Conservation (phyloP, 2,329 filamentous ascomycete species). For the Magnaporthiopsis incrustans region DNA sequence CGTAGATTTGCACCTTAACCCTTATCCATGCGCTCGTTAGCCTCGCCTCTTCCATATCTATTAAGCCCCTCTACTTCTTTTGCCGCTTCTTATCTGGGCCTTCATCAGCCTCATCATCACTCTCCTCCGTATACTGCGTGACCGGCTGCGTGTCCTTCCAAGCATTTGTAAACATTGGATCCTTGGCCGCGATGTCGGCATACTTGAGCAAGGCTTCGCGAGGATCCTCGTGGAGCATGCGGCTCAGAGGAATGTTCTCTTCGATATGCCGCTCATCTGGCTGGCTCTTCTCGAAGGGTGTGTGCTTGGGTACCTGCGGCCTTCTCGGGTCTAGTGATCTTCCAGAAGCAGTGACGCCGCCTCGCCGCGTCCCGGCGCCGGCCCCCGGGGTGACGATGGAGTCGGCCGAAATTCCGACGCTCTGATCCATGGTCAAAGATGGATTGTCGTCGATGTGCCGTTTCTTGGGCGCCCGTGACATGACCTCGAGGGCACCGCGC, state of each 20-base stretch:
- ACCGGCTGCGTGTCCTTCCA: slow-evolving; percentile 90
- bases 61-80: slow-evolving; percentile 23
- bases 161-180: slow-evolving; percentile 89
- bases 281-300: slow-evolving; percentile 84
- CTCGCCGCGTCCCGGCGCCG: slow-evolving; percentile 44
- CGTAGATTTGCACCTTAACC: too few species aligned
- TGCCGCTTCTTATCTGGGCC: slow-evolving; percentile 59
- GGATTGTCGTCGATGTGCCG: slow-evolving; percentile 93
- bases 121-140: slow-evolving; percentile 82
- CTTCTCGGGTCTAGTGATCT: slow-evolving; percentile 69
- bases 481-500: slow-evolving; percentile 77
- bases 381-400: slow-evolving; percentile 65
- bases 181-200: slow-evolving; percentile 83
- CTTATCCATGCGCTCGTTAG: neutral
- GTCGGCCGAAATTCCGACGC: slow-evolving; percentile 74
- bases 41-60: neutral
- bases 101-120: slow-evolving; percentile 70
- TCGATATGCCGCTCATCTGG: slow-evolving; percentile 86
- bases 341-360: slow-evolving; percentile 70
- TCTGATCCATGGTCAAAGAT: slow-evolving; percentile 74
- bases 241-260: slow-evolving; percentile 79
- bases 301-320: slow-evolving; percentile 76
- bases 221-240: slow-evolving; percentile 94
- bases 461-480: slow-evolving; percentile 90
- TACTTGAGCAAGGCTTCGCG: slow-evolving; percentile 91